phyloP scores from a whole-genome alignment of 257 asterid genomes.

The Nicotiana undulata region DNA sequence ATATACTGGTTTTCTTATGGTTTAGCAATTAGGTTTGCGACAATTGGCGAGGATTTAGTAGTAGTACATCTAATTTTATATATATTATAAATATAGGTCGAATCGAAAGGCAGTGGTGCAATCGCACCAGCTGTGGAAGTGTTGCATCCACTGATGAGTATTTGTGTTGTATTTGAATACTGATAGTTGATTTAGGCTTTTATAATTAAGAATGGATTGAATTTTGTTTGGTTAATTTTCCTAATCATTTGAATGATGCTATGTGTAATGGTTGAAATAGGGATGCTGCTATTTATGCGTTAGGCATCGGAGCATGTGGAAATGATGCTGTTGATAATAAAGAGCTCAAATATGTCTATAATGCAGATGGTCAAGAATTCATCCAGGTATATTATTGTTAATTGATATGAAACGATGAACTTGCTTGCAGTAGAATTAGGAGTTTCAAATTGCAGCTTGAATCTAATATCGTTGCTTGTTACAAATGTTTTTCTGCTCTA shows the following conservation, averaged over 20 bases:
- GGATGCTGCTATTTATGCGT: no score
- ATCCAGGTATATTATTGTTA: conserved; percentile 39
- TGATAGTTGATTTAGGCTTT: not conserved
- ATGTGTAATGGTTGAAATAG: conserved; percentile 45
- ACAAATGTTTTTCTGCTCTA: not conserved
- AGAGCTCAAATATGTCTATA: conserved; percentile 57
- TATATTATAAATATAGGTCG: no score
- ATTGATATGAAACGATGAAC: not conserved
- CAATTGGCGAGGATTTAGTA: not conserved
- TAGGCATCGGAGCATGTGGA: no score
- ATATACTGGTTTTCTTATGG: not conserved
- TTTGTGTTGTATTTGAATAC: not conserved
- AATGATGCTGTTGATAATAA: no score
- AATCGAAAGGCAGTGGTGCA: no score
- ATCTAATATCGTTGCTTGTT: not conserved
- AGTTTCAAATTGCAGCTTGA: not conserved
- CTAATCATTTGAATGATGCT: conserved; percentile 47
- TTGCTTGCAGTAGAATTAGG: not conserved
- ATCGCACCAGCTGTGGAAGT: no score
- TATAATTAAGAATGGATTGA: conserved; percentile 38
- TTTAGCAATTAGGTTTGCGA: not conserved
- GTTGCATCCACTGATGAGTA: not conserved
- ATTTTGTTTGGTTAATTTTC: conserved; percentile 26
- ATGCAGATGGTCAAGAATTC: conserved; percentile 65
- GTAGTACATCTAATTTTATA: no score